Evolutionary conservation across 352 stramenopile genomes (phyloP).

Genomic region (Pseudoperonospora humuli): DNA sequence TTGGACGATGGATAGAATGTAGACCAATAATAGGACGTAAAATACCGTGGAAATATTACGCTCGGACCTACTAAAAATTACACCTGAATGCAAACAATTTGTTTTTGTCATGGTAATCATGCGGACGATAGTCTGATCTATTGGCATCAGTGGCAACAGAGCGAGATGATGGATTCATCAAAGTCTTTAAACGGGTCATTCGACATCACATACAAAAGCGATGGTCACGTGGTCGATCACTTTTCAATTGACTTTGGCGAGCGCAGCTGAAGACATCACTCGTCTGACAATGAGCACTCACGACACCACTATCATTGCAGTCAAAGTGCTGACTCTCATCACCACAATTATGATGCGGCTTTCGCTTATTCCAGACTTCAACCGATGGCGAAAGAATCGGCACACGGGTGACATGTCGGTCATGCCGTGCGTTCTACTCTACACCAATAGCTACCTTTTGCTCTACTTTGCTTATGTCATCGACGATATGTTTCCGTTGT

Average conservation of each 20-base stretch:
- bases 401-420: slow-evolving; percentile 29
- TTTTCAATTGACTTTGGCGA: slow-evolving; percentile 7
- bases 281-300: slow-evolving; percentile 8
- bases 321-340: slow-evolving; percentile 23
- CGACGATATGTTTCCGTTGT: slow-evolving; percentile 39
- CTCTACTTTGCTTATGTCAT: slow-evolving; percentile 41
- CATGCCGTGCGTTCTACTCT: slow-evolving; percentile 23
- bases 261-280: not conserved
- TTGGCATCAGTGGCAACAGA: too few species aligned
- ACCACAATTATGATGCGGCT: slow-evolving; percentile 22
- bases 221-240: not conserved
- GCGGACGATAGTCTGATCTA: too few species aligned
- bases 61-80: too few species aligned
- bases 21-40: too few species aligned
- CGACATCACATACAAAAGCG: too few species aligned
- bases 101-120: too few species aligned
- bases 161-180: too few species aligned
- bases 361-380: slow-evolving; percentile 25
- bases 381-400: slow-evolving; percentile 24
- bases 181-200: too few species aligned
- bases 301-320: slow-evolving; percentile 13
- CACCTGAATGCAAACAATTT: too few species aligned
- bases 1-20: too few species aligned
- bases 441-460: slow-evolving; percentile 23
- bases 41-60: too few species aligned